Percentiles rank a stretch among this genome's conserved stretches.
Conservation (phyloP, 1,284 basidiomycete genomes). For the Ustilago crameri region DNA sequence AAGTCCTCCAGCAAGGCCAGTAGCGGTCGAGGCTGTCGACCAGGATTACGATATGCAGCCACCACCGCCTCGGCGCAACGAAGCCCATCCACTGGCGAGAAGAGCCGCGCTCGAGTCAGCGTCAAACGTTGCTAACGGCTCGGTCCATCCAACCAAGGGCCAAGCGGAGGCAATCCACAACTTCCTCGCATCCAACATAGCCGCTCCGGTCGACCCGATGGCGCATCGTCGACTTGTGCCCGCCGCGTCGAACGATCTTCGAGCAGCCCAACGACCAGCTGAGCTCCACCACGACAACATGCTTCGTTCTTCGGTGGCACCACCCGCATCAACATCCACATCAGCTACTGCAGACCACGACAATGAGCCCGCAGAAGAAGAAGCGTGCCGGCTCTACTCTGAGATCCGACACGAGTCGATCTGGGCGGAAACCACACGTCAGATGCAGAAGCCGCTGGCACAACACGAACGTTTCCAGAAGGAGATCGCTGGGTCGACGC, state of each 20-base stretch:
- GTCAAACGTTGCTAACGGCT: slow-evolving; percentile 16
- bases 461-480: slow-evolving; percentile 36
- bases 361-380: slow-evolving; percentile 36
- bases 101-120: slow-evolving; percentile 12
- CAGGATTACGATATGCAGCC: slow-evolving; percentile 35
- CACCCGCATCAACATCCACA: slow-evolving; percentile 11
- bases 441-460: slow-evolving; percentile 34
- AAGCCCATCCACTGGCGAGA: slow-evolving; percentile 39
- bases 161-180: slow-evolving; percentile 42
- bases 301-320: slow-evolving; percentile 6
- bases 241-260: slow-evolving; percentile 24
- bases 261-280: slow-evolving; percentile 19
- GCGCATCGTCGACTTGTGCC: slow-evolving; percentile 33
- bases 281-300: slow-evolving; percentile 9
- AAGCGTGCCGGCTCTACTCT: slow-evolving; percentile 29
- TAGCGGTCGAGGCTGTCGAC: slow-evolving; percentile 4
- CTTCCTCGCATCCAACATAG: slow-evolving; percentile 43
- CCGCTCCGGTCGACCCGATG: slow-evolving; percentile 31
- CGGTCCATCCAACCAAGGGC: slow-evolving; percentile 29
- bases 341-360: slow-evolving; percentile 6
- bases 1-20: slow-evolving; percentile 15
- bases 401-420: slow-evolving; percentile 46
- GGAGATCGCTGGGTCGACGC: slow-evolving; percentile 35
- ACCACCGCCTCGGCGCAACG: slow-evolving; percentile 42
- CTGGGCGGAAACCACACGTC: slow-evolving; percentile 49